Evolutionary conservation across 345 rosid species (phyloP).

Genomic region (Linum trigynum): DNA sequence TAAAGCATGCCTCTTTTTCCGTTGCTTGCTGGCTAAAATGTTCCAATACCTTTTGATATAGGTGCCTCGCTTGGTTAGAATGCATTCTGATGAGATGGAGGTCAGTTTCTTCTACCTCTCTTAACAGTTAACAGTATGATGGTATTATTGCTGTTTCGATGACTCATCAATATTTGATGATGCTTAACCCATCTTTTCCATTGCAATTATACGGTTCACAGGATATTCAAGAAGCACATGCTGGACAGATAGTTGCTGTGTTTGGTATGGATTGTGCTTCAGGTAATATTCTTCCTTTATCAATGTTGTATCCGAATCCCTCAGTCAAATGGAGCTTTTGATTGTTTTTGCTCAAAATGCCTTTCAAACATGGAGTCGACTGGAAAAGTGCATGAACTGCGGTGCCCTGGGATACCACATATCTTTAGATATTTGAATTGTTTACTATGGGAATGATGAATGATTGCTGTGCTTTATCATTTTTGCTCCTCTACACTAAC

Average conservation of each 20-base stretch:
- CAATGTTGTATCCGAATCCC: too few relatives aligned
- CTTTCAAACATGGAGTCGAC: neutral
- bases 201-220: conserved; percentile 17
- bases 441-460: neutral
- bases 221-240: conserved; percentile 99
- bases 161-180: neutral
- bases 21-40: neutral
- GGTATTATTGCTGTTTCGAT: neutral
- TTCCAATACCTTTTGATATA: conserved; percentile 23
- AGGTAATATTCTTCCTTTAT: conserved; percentile 34
- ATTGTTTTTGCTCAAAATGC: too few relatives aligned
- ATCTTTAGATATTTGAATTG: too few relatives aligned
- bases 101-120: conserved; percentile 28
- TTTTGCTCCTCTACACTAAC: too few relatives aligned
- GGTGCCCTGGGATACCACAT: neutral
- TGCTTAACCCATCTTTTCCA: conserved; percentile 7
- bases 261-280: conserved; percentile 99
- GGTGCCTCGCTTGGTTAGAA: conserved; percentile 91
- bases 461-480: neutral
- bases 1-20: neutral
- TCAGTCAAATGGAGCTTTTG: too few relatives aligned
- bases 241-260: conserved; percentile 97
- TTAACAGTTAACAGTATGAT: neutral
- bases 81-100: conserved; percentile 99
- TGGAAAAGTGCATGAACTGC: neutral